Base-by-base conservation (phyloP, 352 stramenopile species). In the Phytophthora pini region DNA sequence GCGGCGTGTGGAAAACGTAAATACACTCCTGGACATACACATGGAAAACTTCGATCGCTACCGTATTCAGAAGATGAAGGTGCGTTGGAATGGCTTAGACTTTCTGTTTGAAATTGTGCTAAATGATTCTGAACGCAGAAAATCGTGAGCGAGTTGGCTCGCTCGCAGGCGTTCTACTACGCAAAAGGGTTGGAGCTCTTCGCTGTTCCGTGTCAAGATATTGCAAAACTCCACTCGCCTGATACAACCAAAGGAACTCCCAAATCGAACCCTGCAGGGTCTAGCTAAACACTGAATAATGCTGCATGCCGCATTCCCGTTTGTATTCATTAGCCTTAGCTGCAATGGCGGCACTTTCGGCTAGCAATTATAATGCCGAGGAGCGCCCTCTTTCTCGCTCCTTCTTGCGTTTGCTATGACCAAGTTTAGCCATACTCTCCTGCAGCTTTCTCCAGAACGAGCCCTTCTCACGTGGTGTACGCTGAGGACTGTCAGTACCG, bases 361-460 rank as follows among this genome's bases (percentile, higher is more conserved):
- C 2, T 48, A 26, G 43, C 43, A 48, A 20, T 50, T 76, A 76
- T 51, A 65, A 51, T 26, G 59, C 56, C n/a, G 70, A 72, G 1
- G 60, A 72, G 15, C 60, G 70, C 29, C 63, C 54, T 69, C 70
- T 57, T 59, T 76, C 51, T 61, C 69, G 64, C 31, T 72, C 84
- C 49, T 88, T 87, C 43, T 76, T 93, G 52, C 76, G 76, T 44
- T 80, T 80, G 36, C 69, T 85, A 38, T 72, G 59, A 11, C 82
- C 80, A 38, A 94, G 67, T 41, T 90, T 92, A 3, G 77, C 67
- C 64, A 95, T 80, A 32, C 83, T 84, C 17, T 85, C 65, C 39
- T 93, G 87, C 5, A 95, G 51, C 48, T 92, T 92, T 56, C 77
- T 65, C 87, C 87, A 95, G 43, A 95, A 91, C 11, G 84, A 93